Base-by-base conservation (phyloP, 495 filamentous ascomycete species). In the Daldinia decipiens region DNA sequence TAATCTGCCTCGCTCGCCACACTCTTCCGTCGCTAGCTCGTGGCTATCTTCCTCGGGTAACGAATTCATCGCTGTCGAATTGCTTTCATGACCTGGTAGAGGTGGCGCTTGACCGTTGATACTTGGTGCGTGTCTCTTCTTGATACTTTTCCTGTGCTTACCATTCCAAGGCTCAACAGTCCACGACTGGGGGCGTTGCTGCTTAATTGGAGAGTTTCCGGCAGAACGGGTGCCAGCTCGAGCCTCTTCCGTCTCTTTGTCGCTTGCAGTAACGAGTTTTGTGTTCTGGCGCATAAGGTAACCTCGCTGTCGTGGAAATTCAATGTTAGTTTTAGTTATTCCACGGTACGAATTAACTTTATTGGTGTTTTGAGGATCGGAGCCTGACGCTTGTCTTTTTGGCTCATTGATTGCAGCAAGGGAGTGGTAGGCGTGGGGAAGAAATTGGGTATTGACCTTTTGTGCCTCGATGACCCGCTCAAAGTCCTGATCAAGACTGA, bases 241-340 rank as follows among this genome's bases (percentile, higher is more conserved):
- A 54, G 79, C 62, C n/a, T 87, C 86, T 47, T 85, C 80, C 1
- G 82, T 80, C 17, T 85, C 84, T 69, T 83, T 83, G 62, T 91
- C 88, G 76, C 89, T 97, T 65, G 96, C 95, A 63, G 97, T 91
- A 59, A 99, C 92, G 47, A 99, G 87, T 76, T 97, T 98, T 17
- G 95, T 98, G 79, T 98, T 99, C 70, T 99, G 95, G 71, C 95
- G 89, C 95, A 98, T 98, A 32, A 99, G 86, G 74, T 99, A 99
- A 21, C 95, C 95, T 83, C 95, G 93, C 95, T 99, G 90, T 89
- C 83, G 81, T 15, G 73, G 80, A 50, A 78, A 67, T 62, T 64
- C 72, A 55, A 79, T 74, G 83, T 94, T 89, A 94, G 92, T 84
- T 81, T 73, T 73, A n/a, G 24, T 40, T 40, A 63, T 17, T 53